phyloP scores from a whole-genome alignment of 2,329 filamentous ascomycete species.

The Lizonia empirigonia region DNA sequence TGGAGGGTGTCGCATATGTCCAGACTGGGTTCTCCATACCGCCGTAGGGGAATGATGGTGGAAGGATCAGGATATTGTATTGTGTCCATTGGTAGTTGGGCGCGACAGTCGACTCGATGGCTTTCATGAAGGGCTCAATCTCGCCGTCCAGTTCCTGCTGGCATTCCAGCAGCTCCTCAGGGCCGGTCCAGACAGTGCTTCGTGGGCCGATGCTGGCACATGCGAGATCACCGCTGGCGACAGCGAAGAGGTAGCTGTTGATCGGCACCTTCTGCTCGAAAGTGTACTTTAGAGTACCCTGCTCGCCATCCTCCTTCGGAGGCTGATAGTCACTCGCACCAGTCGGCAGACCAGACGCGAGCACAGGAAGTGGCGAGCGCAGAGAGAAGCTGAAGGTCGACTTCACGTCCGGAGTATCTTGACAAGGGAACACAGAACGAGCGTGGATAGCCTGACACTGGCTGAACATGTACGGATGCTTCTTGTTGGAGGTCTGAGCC shows the following conservation, averaged over 20 bases:
- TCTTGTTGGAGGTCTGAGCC: constrained; percentile 92
- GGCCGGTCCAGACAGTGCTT: constrained; percentile 83
- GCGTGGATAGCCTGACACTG: constrained; percentile 98
- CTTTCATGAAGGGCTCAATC: constrained; percentile 89
- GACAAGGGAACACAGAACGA: constrained; percentile 91
- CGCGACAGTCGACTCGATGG: constrained; percentile 79
- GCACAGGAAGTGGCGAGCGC: constrained; percentile 83
- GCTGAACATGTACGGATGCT: constrained; percentile 96
- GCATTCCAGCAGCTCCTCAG: constrained; percentile 80
- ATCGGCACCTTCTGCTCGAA: constrained; percentile 94
- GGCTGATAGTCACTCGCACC: constrained; percentile 57
- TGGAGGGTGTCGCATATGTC: constrained; percentile 92
- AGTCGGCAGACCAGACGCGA: constrained; percentile 79
- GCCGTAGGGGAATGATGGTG: constrained; percentile 68
- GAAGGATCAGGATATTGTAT: constrained; percentile 91
- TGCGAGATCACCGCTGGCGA: constrained; percentile 82
- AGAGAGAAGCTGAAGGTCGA: constrained; percentile 92
- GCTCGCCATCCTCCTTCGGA: constrained; percentile 59
- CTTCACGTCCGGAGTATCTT: constrained; percentile 97
- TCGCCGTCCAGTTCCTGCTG: constrained; percentile 92
- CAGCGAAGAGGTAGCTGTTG: constrained; percentile 91
- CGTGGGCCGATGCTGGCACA: constrained; percentile 85
- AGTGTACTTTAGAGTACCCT: constrained; percentile 69
- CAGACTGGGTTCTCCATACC: constrained; percentile 92
- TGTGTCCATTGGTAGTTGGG: constrained; percentile 86